These are phyloP conservation scores for Arthrobotrys megalospora DNA, from an alignment of 2,329 filamentous ascomycete genomes.

Conservation along the genomic window DNA sequence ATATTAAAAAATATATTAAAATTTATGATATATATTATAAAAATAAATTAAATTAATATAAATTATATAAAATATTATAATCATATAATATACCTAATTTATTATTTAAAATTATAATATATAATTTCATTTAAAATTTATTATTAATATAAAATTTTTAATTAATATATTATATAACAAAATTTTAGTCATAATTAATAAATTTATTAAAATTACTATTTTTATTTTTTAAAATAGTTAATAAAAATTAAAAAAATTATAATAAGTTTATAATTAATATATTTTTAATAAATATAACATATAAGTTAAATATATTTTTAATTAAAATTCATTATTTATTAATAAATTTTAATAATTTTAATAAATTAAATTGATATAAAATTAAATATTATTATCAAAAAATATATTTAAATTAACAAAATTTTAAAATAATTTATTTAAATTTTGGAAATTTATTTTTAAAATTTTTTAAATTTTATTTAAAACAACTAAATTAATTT, in stretches of 20 bases:
- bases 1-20: too few species aligned
- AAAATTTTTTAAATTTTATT: constrained; percentile 13
- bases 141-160: not conserved
- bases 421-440: not conserved
- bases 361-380: constrained; percentile 3
- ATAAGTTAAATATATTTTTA: not conserved
- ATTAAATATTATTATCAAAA: not conserved
- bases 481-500: constrained; percentile 4
- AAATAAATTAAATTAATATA: constrained; percentile 8
- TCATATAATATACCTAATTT: constrained; percentile 11
- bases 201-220: constrained; percentile 1
- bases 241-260: constrained; percentile 1
- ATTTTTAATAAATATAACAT: not conserved
- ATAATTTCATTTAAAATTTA: not conserved
- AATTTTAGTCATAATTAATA: not conserved
- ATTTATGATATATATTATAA: constrained; percentile 7
- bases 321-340: not conserved
- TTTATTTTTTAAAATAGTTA: constrained; percentile 6
- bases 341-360: constrained; percentile 7
- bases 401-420: constrained; percentile 7
- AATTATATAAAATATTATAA: constrained; percentile 5
- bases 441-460: not conserved
- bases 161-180: not conserved
- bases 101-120: not conserved
- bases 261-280: constrained; percentile 8